Base-by-base conservation (phyloP, 179 eudicot species). In the Beta macrorhiza region DNA sequence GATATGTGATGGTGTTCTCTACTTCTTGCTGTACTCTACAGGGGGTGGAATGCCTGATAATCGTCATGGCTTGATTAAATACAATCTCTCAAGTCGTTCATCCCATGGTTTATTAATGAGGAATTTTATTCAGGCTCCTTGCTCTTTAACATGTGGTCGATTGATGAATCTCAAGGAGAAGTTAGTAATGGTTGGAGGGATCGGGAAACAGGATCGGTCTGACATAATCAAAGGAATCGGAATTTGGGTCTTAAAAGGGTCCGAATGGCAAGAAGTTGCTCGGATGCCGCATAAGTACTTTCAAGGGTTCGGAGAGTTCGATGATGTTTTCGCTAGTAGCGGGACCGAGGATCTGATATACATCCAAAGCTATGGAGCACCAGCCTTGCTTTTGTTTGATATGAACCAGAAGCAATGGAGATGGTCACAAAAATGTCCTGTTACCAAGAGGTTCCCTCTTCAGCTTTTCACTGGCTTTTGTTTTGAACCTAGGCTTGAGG, bases 201-300 rank as follows among this genome's bases (percentile, higher is more conserved):
- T 96, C 4, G 94, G 94, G 67, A 96, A 94, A 64, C 91, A 79
- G 19, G 97, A 92, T 51, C 87, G 99, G 11, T 86, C 90, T 0
- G 99, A 91, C 67, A 92, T 96, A 55, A 94, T 96, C 69, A 96
- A 92, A 78, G 99, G 99, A 75, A 96, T 96, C 63, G 97, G 99
- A 11, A 91, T 96, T 8, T 96, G 99, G 99, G 84, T 87, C 53
- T 83, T 96, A 16, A 79, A 88, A 20, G 97, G 91, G 63, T 90
- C 76, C 25, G 90, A 87, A 65, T 96, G 99, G 98, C 84, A 76
- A 73, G 98, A 94, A 72, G 84, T 94, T 58, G 88, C 91, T 22
- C 88, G 93, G 8, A 94, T 96, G 98, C 99, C 99, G 1, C 94
- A 91, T 32, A 91, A 87, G 88, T 88, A 76, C 75, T 91, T 94